phyloP scores from a whole-genome alignment of 2,329 filamentous ascomycete species.

The Fusarium armeniacum region DNA sequence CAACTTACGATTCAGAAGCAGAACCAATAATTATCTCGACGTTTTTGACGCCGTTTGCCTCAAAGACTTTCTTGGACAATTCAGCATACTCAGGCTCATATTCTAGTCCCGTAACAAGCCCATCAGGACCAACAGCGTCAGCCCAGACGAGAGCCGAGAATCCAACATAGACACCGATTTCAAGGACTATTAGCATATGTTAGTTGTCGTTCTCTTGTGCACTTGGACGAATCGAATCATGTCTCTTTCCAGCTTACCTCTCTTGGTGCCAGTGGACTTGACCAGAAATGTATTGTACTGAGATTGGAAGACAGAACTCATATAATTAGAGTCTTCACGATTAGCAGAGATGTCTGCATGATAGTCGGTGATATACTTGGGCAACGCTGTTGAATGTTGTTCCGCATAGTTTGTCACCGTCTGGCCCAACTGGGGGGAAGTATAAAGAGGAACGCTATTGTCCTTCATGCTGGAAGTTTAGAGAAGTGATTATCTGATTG shows the following conservation, averaged over 20 bases:
- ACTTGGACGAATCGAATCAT: not conserved
- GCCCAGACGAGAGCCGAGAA: conserved; percentile 65
- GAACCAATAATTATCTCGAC: conserved; percentile 63
- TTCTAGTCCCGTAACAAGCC: conserved; percentile 62
- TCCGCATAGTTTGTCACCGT: conserved; percentile 61
- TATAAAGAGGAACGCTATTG: conserved; percentile 58
- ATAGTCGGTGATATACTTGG: conserved; percentile 59
- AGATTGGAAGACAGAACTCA: conserved; percentile 60
- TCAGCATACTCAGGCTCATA: conserved; percentile 60
- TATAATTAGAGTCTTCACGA: conserved; percentile 53
- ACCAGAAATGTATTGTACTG: conserved; percentile 60
- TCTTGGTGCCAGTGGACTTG: conserved; percentile 58
- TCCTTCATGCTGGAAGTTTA: conserved; percentile 56
- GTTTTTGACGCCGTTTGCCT: conserved; percentile 59
- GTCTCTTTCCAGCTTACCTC: conserved; percentile 49
- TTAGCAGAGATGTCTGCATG: conserved; percentile 53
- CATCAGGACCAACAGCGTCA: conserved; percentile 60
- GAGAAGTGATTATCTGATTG: not conserved
- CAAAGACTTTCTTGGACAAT: conserved; percentile 57
- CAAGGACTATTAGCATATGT: conserved; percentile 57
- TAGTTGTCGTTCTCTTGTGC: not conserved
- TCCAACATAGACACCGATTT: conserved; percentile 64
- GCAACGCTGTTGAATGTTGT: conserved; percentile 59
- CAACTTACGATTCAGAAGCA: conserved; percentile 61
- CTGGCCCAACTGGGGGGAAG: conserved; percentile 57